phyloP scores from a whole-genome alignment of 805 yeast genomes.

The Candida pseudofarinosa region DNA sequence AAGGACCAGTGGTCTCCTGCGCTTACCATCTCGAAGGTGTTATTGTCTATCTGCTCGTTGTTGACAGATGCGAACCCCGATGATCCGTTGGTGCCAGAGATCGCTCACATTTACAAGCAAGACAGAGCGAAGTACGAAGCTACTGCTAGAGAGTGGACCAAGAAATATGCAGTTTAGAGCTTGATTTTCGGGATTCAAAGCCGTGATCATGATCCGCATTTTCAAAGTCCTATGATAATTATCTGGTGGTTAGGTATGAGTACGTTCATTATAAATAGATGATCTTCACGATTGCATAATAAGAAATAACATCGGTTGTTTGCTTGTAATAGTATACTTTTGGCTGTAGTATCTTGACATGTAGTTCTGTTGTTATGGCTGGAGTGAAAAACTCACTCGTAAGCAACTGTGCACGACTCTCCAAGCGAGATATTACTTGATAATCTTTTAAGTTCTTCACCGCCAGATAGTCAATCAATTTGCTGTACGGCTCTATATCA shows the following conservation, averaged over 20 bases:
- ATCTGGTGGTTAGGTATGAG: constrained; percentile 3
- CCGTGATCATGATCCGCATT: background rate
- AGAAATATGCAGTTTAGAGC: constrained; percentile 84
- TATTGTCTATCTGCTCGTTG: constrained; percentile 90
- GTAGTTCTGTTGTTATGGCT: background rate
- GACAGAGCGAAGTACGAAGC: constrained; percentile 93
- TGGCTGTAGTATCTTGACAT: background rate
- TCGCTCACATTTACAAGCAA: constrained; percentile 92
- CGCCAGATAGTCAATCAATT: background rate
- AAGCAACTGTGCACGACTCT: background rate
- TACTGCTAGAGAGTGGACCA: constrained; percentile 97
- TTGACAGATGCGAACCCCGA: constrained; percentile 98
- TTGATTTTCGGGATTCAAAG: too few species aligned
- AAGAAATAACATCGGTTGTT: constrained; percentile 1
- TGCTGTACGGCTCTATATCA: background rate
- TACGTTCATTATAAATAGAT: constrained; percentile 9
- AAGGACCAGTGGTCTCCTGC: constrained; percentile 99
- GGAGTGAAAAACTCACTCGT: background rate
- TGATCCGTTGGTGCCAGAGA: constrained; percentile 98
- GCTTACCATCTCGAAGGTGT: constrained; percentile 89
- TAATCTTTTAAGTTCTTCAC: background rate
- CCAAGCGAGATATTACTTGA: background rate
- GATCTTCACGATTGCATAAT: constrained; percentile 10
- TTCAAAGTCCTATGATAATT: constrained; percentile 4
- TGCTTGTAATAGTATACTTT: background rate